Evolutionary conservation across 371 early-diverging fungal species (phyloP).

Genomic region (Umbelopsis sp.): DNA sequence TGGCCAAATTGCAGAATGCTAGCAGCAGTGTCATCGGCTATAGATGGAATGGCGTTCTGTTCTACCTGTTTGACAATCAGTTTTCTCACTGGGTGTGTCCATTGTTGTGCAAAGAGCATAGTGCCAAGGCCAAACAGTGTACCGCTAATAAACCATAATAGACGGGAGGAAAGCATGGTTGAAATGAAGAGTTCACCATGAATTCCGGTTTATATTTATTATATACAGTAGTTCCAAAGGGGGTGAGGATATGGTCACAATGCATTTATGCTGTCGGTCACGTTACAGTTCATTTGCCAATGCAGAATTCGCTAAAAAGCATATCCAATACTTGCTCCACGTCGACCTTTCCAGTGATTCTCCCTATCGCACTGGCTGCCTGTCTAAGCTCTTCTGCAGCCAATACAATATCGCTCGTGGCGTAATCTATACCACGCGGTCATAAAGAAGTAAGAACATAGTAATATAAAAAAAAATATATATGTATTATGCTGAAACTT

Average conservation of each 20-base stretch:
- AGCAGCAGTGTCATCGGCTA: background rate
- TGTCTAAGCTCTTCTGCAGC: slow-evolving; percentile 80
- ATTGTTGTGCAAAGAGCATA: background rate
- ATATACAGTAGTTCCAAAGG: background rate
- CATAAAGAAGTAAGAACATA: background rate
- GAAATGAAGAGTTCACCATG: background rate
- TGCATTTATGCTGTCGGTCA: background rate
- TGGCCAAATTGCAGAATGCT: slow-evolving; percentile 42
- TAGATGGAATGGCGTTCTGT: background rate
- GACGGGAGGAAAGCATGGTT: background rate
- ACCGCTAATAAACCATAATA: slow-evolving; percentile 9
- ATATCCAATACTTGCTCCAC: slow-evolving; percentile 80
- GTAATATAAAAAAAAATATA: background rate
- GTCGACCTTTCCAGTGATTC: slow-evolving; percentile 77
- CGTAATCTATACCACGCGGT: slow-evolving; percentile 29
- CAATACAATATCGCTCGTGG: slow-evolving; percentile 61
- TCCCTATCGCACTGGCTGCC: slow-evolving; percentile 71
- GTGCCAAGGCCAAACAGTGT: background rate
- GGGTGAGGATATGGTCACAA: background rate
- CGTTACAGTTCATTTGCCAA: slow-evolving; percentile 71
- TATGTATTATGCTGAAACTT: slow-evolving; percentile 20
- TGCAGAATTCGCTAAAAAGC: slow-evolving; percentile 82
- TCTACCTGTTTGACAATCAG: background rate
- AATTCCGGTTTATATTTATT: background rate
- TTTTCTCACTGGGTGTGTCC: background rate